phyloP scores from a whole-genome alignment of 305 asterid species.

The Solanum chacoense region DNA sequence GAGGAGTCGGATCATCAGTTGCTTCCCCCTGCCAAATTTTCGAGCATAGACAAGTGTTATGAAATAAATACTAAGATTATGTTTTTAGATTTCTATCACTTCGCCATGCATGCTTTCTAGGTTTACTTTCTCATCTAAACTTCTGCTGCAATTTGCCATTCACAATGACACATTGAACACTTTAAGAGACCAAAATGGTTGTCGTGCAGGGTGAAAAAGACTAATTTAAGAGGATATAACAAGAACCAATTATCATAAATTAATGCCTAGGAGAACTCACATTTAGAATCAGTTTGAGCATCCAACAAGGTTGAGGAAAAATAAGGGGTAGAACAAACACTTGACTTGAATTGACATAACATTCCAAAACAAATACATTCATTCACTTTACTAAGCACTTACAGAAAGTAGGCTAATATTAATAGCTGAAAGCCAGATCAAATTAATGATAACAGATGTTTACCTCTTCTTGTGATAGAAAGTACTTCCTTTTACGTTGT shows the following conservation, averaged over 20 bases:
- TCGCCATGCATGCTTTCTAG: not conserved
- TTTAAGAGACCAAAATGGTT: not conserved
- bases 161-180: not conserved
- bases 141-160: not conserved
- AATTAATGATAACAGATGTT: not conserved
- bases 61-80: not conserved
- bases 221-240: not conserved
- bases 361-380: not conserved
- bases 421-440: not conserved
- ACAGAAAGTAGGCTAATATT: not conserved
- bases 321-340: not conserved
- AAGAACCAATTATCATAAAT: not conserved
- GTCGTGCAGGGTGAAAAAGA: not conserved
- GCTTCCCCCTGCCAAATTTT: constrained; percentile 5
- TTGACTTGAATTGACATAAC: not conserved
- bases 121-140: not conserved
- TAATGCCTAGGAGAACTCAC: not conserved
- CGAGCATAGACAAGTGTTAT: not conserved
- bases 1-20: not conserved
- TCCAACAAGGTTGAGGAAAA: not conserved
- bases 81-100: not conserved
- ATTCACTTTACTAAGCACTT: not conserved
- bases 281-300: not conserved
- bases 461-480: constrained; percentile 13
- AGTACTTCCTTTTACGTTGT: constrained; percentile 2